Percentiles rank a stretch among this genome's conserved stretches.
Conservation (phyloP, 352 stramenopile species). For the Phytophthora niederhauseri region DNA sequence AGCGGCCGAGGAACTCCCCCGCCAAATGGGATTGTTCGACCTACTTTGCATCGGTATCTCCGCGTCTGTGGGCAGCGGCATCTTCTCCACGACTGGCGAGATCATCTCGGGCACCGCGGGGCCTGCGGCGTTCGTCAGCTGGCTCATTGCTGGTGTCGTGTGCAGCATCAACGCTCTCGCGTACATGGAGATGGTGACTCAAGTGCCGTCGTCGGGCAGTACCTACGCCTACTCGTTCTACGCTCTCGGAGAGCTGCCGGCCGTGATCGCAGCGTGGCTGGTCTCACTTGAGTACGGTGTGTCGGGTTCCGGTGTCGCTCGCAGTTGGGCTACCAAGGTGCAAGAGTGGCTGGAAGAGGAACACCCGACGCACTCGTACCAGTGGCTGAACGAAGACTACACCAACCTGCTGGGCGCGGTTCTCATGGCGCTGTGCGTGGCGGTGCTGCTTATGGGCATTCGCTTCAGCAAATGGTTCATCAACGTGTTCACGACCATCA, state of each 20-base stretch:
- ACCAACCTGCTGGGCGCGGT: slow-evolving; percentile 63
- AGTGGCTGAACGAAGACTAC: slow-evolving; percentile 65
- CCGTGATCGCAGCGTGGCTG: slow-evolving; percentile 87
- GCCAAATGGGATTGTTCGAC: slow-evolving; percentile 87
- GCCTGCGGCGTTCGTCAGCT: slow-evolving; percentile 82
- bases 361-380: slow-evolving; percentile 41
- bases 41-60: slow-evolving; percentile 92
- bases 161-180: slow-evolving; percentile 84
- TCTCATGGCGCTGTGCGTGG: slow-evolving; percentile 74
- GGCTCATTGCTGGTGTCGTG: slow-evolving; percentile 79
- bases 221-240: slow-evolving; percentile 95
- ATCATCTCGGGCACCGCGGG: slow-evolving; percentile 84
- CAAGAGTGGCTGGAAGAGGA: slow-evolving; percentile 64
- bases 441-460: slow-evolving; percentile 81
- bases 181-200: slow-evolving; percentile 90
- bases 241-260: slow-evolving; percentile 91
- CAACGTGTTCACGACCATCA: slow-evolving; percentile 87
- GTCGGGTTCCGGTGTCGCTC: slow-evolving; percentile 89
- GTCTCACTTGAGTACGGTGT: slow-evolving; percentile 95
- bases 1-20: slow-evolving; percentile 66
- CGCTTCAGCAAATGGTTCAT: slow-evolving; percentile 91
- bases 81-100: slow-evolving; percentile 88
- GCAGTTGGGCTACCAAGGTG: slow-evolving; percentile 93
- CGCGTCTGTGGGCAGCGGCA: slow-evolving; percentile 91
- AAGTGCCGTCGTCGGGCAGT: slow-evolving; percentile 88